Evolutionary conservation across 148 eudicot species (phyloP).

Genomic region (Hydrangea macrophylla): DNA sequence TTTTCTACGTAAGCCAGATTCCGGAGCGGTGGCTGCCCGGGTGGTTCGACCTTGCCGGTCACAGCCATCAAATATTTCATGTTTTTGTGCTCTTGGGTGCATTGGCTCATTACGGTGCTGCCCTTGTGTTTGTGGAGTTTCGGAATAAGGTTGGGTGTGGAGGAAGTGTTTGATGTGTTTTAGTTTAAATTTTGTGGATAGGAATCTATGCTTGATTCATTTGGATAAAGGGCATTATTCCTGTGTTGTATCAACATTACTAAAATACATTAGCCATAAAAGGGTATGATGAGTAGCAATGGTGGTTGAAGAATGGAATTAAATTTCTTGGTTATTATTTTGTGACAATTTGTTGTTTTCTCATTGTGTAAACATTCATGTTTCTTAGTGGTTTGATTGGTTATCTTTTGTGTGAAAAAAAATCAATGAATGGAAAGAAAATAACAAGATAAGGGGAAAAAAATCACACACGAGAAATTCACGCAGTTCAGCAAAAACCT

Average conservation of each 20-base stretch:
- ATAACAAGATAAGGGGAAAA: no score
- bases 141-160: conserved; percentile 50
- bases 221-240: background rate
- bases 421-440: no score
- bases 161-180: background rate
- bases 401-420: no score
- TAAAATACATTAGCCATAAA: background rate
- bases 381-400: no score
- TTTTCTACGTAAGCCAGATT: conserved; percentile 68
- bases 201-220: background rate
- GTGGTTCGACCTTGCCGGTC: conserved; percentile 83
- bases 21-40: conserved; percentile 95
- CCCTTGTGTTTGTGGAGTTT: conserved; percentile 55
- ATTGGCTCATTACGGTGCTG: conserved; percentile 83
- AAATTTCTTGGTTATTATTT: background rate
- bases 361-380: no score
- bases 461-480: no score
- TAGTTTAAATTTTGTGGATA: background rate
- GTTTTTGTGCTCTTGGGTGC: conserved; percentile 89
- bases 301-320: background rate
- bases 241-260: background rate
- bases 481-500: no score
- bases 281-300: background rate
- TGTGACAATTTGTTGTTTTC: no score
- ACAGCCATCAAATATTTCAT: conserved; percentile 94